phyloP scores from a whole-genome alignment of 768 basidiomycete species.

The Leccinum disarticulatum region DNA sequence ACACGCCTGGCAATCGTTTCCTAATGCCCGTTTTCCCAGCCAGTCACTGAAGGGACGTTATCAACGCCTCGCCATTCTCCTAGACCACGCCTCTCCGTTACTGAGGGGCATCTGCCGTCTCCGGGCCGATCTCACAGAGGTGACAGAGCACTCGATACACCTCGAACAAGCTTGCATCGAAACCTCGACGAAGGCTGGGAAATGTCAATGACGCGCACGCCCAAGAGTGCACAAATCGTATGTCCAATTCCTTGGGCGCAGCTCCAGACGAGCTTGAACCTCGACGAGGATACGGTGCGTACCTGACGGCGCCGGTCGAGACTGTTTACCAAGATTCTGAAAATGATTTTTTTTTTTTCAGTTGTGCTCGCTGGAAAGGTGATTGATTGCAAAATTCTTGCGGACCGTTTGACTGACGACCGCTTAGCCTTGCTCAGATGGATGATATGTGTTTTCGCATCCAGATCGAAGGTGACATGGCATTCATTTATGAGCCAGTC shows the following conservation, averaged over 20 bases:
- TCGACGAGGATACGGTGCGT: slow-evolving; percentile 44
- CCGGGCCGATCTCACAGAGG: slow-evolving; percentile 10
- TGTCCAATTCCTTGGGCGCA: slow-evolving; percentile 33
- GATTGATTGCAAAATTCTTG: neutral
- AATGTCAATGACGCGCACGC: slow-evolving; percentile 42
- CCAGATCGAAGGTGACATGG: slow-evolving; percentile 38
- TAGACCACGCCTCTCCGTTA: neutral
- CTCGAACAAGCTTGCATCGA: neutral
- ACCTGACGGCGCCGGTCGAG: neutral
- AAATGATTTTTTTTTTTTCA: slow-evolving; percentile 4
- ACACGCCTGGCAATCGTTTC: neutral
- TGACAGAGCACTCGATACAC: slow-evolving; percentile 2
- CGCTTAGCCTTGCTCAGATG: slow-evolving; percentile 35
- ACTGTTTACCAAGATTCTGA: neutral
- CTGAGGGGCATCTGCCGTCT: slow-evolving; percentile 5
- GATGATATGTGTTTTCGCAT: slow-evolving; percentile 45
- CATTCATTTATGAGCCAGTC: slow-evolving; percentile 57
- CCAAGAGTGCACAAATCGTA: slow-evolving; percentile 32
- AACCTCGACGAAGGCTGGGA: slow-evolving; percentile 34
- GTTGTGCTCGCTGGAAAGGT: slow-evolving; percentile 34
- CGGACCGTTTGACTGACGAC: slow-evolving; percentile 1
- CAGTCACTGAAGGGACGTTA: slow-evolving; percentile 18
- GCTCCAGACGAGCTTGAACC: slow-evolving; percentile 28
- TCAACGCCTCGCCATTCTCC: slow-evolving; percentile 15
- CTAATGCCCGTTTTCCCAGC: slow-evolving; percentile 15